Evolutionary conservation across 176 grass and related monocot genomes (phyloP), one percentile per base, ranked within the genome.

Genomic region (Eragrostis curvula): DNA sequence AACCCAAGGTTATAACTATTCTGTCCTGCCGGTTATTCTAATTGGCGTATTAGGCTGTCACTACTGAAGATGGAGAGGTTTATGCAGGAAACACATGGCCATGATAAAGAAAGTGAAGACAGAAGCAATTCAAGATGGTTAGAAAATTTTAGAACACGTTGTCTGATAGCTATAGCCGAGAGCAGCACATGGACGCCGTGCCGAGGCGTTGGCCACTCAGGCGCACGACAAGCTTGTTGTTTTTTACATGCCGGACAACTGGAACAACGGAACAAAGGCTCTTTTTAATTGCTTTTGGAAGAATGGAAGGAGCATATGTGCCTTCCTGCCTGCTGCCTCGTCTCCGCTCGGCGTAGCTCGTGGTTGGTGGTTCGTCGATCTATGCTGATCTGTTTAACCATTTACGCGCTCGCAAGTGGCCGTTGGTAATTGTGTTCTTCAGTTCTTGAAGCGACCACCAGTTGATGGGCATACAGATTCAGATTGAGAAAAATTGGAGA

Each of bases 231-330:
- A 78, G 78, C 40, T 42, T 14, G 12, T 9, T 43, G 56, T 27
- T 28, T 40, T 42, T 24, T 16, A 42, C 77, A 2, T 47, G 13
- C 14, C 25, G 51, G 68, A 50, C 68, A 68, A 67, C 45, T 76
- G 55, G 82, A 58, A 47, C 60, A 41, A 56, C 30, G 18, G 3
- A 66, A 51, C 60, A 45, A 84, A 69, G 29, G 51, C 46, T 45
- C 25, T 83, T 87, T 69, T 81, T 13, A 55, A 28, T 73, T 25
- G 55, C 66, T 81, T 84, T 66, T 58, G 71, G 87, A 85, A 85
- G 83, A 81, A 89, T 85, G 87, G 81, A 73, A 79, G 75, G 75
- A 79, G 86, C 74, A 79, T 88, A 39, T 88, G 86, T 88, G 80
- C 80, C 82, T 80, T 74, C 74, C 56, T 79, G 66, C 66, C 67